These are phyloP conservation scores for Barnettozyma sp. DNA, from an alignment of 805 yeast species.

Conservation along the genomic window DNA sequence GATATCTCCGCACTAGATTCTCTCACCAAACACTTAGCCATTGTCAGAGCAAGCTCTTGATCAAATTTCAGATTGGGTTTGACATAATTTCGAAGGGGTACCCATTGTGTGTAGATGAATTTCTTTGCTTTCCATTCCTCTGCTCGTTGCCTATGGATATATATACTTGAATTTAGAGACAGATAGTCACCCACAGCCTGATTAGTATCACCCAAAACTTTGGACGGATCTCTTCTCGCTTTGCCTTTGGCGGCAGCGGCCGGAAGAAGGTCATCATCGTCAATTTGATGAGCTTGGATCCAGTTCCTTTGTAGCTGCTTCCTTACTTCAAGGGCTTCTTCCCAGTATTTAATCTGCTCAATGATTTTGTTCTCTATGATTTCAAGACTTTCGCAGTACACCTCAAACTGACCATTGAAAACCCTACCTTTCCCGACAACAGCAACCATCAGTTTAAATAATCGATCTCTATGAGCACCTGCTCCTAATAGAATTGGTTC, in stretches of 20 bases:
- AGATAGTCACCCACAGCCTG: not conserved
- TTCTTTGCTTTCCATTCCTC: too few species aligned
- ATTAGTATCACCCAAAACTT: not conserved
- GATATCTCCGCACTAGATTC: not conserved
- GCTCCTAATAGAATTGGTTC: slow-evolving; percentile 16
- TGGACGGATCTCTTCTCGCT: too few species aligned
- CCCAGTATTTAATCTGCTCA: slow-evolving; percentile 34
- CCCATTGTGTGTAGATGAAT: too few species aligned
- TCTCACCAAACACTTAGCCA: not conserved
- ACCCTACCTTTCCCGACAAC: slow-evolving; percentile 23
- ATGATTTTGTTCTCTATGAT: slow-evolving; percentile 20
- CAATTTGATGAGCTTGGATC: slow-evolving; percentile 23
- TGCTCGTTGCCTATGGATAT: slow-evolving; percentile 12
- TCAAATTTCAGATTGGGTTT: not conserved
- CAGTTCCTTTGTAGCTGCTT: slow-evolving; percentile 28
- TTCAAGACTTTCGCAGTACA: slow-evolving; percentile 26
- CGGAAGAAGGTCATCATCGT: slow-evolving; percentile 8
- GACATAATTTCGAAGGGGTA: slow-evolving; percentile 6
- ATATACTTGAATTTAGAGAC: slow-evolving; percentile 15
- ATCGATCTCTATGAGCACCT: slow-evolving; percentile 19
- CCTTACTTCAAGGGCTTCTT: slow-evolving; percentile 22
- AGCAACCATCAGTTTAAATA: slow-evolving; percentile 24
- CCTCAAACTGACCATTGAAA: slow-evolving; percentile 23
- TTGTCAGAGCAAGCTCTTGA: not conserved
- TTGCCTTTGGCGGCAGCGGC: not conserved